These are phyloP conservation scores for Urochloa ruziziensis DNA, from an alignment of 176 grass and related monocot genomes.

Conservation along the genomic window DNA sequence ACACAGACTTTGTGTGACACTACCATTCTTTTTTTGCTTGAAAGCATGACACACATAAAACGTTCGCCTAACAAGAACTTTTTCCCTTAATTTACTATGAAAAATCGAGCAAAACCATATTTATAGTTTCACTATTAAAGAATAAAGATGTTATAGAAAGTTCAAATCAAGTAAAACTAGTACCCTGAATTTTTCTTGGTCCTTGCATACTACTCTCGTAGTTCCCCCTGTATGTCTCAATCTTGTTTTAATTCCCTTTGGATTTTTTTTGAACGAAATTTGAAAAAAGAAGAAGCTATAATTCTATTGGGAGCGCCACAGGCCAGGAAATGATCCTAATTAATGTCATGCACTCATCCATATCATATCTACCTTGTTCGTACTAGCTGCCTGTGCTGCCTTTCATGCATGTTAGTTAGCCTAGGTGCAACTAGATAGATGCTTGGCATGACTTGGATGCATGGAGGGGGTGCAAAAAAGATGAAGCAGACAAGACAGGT, in stretches of 20 bases:
- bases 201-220: background rate
- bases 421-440: background rate
- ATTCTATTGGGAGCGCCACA: background rate
- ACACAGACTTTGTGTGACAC: background rate
- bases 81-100: background rate
- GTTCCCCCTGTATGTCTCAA: no score
- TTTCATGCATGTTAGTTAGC: background rate
- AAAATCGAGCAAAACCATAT: background rate
- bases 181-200: background rate
- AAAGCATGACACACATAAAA: background rate
- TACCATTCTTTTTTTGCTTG: background rate
- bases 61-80: background rate
- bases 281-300: no score
- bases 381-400: background rate
- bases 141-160: no score
- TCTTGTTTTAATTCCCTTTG: background rate
- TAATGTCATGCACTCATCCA: background rate
- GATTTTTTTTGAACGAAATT: no score
- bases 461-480: background rate
- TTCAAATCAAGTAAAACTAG: no score
- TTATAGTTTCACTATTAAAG: no score
- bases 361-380: background rate
- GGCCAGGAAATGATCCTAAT: background rate
- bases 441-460: conserved; percentile 22
- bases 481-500: background rate